Evolutionary conservation across 2,329 filamentous ascomycete species (phyloP).

Genomic region (Trichophyton schoenleinii): DNA sequence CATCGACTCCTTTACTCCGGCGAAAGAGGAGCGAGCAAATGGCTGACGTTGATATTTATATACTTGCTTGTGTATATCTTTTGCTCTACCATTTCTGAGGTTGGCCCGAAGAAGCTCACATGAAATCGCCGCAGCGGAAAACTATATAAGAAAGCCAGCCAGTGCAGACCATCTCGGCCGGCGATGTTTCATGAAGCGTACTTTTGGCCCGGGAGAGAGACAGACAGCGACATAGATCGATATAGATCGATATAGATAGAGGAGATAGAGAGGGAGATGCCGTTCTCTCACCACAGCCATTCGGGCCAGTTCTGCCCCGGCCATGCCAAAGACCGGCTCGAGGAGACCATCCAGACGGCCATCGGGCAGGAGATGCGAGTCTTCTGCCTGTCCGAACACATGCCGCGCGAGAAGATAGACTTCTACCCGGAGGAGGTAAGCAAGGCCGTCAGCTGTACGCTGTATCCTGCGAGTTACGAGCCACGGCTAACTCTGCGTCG

Average conservation of each 20-base stretch:
- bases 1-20: too few species aligned
- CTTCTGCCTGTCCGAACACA: constrained; percentile 88
- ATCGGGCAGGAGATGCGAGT: constrained; percentile 66
- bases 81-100: too few species aligned
- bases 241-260: too few species aligned
- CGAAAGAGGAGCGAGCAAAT: background rate
- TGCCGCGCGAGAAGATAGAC: constrained; percentile 68
- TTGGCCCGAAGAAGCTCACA: background rate
- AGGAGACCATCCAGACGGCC: constrained; percentile 69
- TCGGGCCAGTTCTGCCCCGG: constrained; percentile 92
- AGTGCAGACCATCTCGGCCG: background rate
- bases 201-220: background rate
- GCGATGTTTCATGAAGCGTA: background rate
- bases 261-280: constrained; percentile 47
- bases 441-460: constrained; percentile 7
- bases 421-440: constrained; percentile 81
- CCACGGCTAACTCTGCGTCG: background rate
- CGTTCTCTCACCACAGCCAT: constrained; percentile 95
- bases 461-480: background rate
- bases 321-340: constrained; percentile 74
- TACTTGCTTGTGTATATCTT: background rate
- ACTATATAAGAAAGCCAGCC: background rate
- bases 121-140: background rate
- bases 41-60: background rate
- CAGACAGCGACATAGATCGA: background rate